These are phyloP conservation scores for Alternaria consortialis DNA, from an alignment of 2,329 filamentous ascomycete genomes.

Conservation along the genomic window DNA sequence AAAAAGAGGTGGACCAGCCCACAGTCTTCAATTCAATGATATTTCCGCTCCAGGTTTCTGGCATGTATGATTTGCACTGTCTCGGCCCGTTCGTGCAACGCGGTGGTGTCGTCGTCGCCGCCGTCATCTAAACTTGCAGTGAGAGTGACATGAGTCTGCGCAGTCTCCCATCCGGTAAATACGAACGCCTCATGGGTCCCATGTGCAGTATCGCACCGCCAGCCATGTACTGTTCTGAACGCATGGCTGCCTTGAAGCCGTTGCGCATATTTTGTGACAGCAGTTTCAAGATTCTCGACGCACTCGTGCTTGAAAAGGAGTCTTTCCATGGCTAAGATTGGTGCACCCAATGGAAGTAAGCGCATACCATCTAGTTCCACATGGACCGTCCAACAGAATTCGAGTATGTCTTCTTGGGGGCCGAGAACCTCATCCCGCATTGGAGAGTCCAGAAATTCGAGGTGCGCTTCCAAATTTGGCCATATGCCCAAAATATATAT, in stretches of 20 bases:
- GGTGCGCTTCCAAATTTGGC: slow-evolving; percentile 40
- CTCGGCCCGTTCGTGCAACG: slow-evolving; percentile 20
- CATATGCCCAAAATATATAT: slow-evolving; percentile 47
- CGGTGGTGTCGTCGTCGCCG: slow-evolving; percentile 14
- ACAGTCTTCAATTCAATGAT: neutral
- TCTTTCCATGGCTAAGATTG: slow-evolving; percentile 37
- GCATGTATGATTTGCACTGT: slow-evolving; percentile 24
- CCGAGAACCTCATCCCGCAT: slow-evolving; percentile 37
- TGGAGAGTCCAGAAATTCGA: slow-evolving; percentile 39
- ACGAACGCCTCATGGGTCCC: slow-evolving; percentile 34
- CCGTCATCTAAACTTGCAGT: slow-evolving; percentile 9
- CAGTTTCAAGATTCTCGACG: slow-evolving; percentile 25
- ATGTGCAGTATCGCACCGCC: slow-evolving; percentile 35
- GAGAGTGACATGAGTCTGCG: slow-evolving; percentile 27
- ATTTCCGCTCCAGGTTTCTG: slow-evolving; percentile 31
- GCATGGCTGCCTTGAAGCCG: slow-evolving; percentile 23
- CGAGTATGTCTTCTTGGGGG: slow-evolving; percentile 40
- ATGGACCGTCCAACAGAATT: slow-evolving; percentile 43
- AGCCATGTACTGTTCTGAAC: slow-evolving; percentile 32
- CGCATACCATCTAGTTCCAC: slow-evolving; percentile 32
- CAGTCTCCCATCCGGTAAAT: slow-evolving; percentile 35
- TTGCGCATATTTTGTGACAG: slow-evolving; percentile 22
- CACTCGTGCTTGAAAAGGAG: slow-evolving; percentile 20
- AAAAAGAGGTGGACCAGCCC: neutral
- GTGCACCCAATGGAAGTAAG: slow-evolving; percentile 36